Percentiles rank a stretch among this genome's conserved stretches.
Conservation (phyloP, 2,329 filamentous ascomycete genomes). For the Thermomyces lanuginosus region DNA sequence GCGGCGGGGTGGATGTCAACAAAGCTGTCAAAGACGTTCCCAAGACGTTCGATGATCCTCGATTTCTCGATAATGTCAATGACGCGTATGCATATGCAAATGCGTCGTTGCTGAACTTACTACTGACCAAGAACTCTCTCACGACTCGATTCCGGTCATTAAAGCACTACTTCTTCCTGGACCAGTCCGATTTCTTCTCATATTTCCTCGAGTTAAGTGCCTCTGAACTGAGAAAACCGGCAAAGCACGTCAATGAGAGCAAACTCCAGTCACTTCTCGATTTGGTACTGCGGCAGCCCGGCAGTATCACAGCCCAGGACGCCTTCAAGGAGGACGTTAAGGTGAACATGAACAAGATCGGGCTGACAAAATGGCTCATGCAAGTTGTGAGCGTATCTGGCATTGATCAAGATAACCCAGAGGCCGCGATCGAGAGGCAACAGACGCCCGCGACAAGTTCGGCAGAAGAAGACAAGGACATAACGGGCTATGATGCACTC, state of each 20-base stretch:
- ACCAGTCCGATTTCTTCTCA: conserved; percentile 93
- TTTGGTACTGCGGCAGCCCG: conserved; percentile 85
- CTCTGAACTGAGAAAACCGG: conserved; percentile 78
- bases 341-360: conserved; percentile 90
- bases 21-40: conserved; percentile 80
- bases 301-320: conserved; percentile 81
- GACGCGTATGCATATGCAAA: conserved; percentile 91
- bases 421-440: conserved; percentile 49
- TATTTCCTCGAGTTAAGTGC: conserved; percentile 88
- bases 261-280: conserved; percentile 95
- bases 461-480: conserved; percentile 61
- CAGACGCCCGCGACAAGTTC: conserved; percentile 52
- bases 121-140: conserved; percentile 82
- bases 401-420: conserved; percentile 63
- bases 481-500: conserved; percentile 77
- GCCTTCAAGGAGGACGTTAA: conserved; percentile 98
- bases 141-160: conserved; percentile 74
- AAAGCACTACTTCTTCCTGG: conserved; percentile 98
- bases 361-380: conserved; percentile 84
- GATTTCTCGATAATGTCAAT: conserved; percentile 92
- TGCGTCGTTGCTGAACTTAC: conserved; percentile 73
- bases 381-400: conserved; percentile 93
- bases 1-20: conserved; percentile 85
- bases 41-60: conserved; percentile 73
- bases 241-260: conserved; percentile 72